Percentiles rank a stretch among this genome's conserved stretches.
Conservation (phyloP, 2,329 filamentous ascomycete genomes). For the Blastomyces silverae region DNA sequence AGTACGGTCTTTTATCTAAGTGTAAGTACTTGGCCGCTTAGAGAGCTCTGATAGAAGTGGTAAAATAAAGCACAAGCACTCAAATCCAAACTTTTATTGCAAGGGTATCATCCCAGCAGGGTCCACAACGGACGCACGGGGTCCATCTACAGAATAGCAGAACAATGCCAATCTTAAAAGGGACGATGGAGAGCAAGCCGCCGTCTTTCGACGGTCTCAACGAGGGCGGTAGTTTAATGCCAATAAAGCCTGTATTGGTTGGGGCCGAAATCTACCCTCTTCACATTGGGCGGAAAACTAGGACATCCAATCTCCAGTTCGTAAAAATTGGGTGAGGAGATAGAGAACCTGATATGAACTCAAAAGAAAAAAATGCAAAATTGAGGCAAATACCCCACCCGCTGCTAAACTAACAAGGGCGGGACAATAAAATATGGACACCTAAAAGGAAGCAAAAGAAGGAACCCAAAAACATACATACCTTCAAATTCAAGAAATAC, state of each 20-base stretch:
- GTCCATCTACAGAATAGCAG: not conserved
- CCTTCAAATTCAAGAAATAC: conserved; percentile 35
- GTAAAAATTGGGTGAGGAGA: not conserved
- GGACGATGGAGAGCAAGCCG: not conserved
- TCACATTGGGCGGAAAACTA: not conserved
- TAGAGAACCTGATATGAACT: not conserved
- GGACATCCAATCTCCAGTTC: not conserved
- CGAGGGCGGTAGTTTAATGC: not conserved
- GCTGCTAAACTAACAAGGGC: not conserved
- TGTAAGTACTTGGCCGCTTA: not conserved
- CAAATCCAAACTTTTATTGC: not conserved
- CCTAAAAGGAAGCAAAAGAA: not conserved
- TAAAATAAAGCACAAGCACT: not conserved
- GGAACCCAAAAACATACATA: conserved; percentile 18
- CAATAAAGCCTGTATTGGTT: not conserved
- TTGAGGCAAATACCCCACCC: not conserved
- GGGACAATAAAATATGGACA: not conserved
- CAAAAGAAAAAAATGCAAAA: not conserved
- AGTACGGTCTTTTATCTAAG: not conserved
- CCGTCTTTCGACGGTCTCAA: not conserved
- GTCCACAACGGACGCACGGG: not conserved
- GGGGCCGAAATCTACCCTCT: not conserved
- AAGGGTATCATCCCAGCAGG: not conserved
- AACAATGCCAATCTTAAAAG: not conserved
- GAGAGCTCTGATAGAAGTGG: not conserved